Evolutionary conservation across 2,329 filamentous ascomycete genomes (phyloP), one percentile per base, ranked within the genome.

Genomic region (Xylariales sp.): DNA sequence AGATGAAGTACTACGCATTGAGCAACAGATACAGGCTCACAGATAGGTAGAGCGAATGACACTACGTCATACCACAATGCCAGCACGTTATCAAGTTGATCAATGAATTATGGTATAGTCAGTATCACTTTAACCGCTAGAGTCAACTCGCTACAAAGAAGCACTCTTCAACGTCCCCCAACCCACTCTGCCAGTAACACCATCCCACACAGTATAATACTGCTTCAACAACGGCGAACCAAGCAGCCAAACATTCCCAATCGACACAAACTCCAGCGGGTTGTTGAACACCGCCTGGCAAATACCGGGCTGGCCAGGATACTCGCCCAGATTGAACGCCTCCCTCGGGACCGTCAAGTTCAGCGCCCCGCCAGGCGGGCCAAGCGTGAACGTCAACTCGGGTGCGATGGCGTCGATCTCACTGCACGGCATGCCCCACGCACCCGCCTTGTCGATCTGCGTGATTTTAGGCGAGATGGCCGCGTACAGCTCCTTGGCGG

Each of bases 181-280:
- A 2, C 56, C 58, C 11, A 61, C 38, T 33, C 49, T 38, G 28
- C 47, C 10, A 6, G 47, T 53, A 11, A 48, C 38, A 1, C 52
- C 56, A 46, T 65, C 54, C 60, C 59, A 64, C 1, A 59, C 56
- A 1, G 61, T 65, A 40, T 64, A 64, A 40, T 62, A 63, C 8
- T 52, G 46, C 52, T 62, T 58, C 19, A 65, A 39, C 11, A 61
- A 44, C 4, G 61, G 58, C 1, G 51, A 56, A 0, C 63, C 62
- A 5, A 61, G 33, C 5, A 64, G 40, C 60, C 62, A 65, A 4
- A 53, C 46, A 25, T 49, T 47, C 35, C 50, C 47, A 2, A 53
- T 38, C 1, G 42, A 39, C 16, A 47, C 34, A 12, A 24, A 15
- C 21, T 24, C 35, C 9, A 38, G 35, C 0, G 57, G 51, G 46